These are phyloP conservation scores for Coriolopsis trogii DNA, from an alignment of 1,284 basidiomycete genomes.

Conservation along the genomic window DNA sequence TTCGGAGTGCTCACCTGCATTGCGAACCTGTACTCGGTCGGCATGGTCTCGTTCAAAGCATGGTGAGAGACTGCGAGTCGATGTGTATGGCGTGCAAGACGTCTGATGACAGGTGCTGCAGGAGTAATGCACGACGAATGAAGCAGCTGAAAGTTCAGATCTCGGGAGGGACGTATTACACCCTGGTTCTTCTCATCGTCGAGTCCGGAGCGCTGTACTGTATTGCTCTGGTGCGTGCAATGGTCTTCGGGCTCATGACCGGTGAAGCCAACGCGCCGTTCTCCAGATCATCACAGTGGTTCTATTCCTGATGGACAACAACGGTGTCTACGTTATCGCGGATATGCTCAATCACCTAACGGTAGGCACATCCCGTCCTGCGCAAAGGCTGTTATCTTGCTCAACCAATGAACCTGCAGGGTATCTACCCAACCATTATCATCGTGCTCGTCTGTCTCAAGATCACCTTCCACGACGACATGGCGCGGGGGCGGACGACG, in stretches of 20 bases:
- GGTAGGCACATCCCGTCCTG: too few relatives aligned
- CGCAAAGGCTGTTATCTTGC: too few relatives aligned
- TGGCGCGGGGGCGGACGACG: not conserved
- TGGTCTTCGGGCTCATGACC: not conserved
- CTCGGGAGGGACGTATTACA: not conserved
- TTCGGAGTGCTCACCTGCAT: not conserved
- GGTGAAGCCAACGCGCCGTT: too few relatives aligned
- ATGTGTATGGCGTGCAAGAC: not conserved
- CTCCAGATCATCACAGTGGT: slow-evolving; percentile 1
- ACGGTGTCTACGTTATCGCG: slow-evolving; percentile 2
- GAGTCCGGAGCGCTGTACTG: slow-evolving; percentile 13
- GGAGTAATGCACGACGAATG: not conserved
- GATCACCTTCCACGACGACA: slow-evolving; percentile 4
- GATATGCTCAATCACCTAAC: slow-evolving; percentile 6
- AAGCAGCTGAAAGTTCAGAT: not conserved
- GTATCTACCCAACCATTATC: slow-evolving; percentile 12
- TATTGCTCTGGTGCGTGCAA: slow-evolving; percentile 3
- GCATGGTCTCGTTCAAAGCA: not conserved
- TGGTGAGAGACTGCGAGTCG: not conserved
- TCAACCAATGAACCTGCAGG: not conserved
- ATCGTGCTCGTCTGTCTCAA: slow-evolving; percentile 13
- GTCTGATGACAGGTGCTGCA: not conserved
- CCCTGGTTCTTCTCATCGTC: slow-evolving; percentile 3
- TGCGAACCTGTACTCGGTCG: slow-evolving; percentile 1
- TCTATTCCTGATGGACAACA: slow-evolving; percentile 1